Evolutionary conservation across 345 rosid species (phyloP).

Genomic region (Brassica incana): DNA sequence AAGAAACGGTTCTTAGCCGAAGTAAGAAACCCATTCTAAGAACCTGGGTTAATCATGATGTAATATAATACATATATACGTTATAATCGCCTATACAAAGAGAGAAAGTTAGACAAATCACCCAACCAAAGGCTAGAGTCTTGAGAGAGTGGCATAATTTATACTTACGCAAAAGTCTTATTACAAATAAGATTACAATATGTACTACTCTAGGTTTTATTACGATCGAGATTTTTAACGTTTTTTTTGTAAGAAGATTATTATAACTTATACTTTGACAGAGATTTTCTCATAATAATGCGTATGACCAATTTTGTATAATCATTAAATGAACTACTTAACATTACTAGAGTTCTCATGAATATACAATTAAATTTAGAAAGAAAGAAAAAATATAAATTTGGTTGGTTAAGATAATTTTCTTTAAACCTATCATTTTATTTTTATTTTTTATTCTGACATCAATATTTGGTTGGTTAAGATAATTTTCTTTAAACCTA

Average conservation of each 20-base stretch:
- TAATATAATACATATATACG: background rate
- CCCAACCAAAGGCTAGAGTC: background rate
- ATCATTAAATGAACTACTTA: background rate
- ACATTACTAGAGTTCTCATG: background rate
- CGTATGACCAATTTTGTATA: background rate
- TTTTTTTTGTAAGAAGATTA: background rate
- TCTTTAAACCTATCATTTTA: conserved; percentile 12
- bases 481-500: conserved; percentile 28
- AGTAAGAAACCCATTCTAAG: too few species aligned
- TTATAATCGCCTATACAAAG: background rate
- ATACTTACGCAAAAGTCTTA: background rate
- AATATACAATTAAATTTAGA: background rate
- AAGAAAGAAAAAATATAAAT: background rate
- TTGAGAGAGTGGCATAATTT: too few species aligned
- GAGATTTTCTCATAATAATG: background rate
- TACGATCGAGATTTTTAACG: background rate
- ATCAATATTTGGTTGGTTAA: conserved; percentile 15
- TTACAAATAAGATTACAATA: background rate
- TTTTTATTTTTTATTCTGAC: background rate
- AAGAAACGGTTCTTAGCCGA: too few species aligned
- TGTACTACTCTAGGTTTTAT: background rate
- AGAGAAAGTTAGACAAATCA: background rate
- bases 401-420: conserved; percentile 33
- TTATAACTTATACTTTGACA: background rate
- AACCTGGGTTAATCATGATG: too few species aligned